Evolutionary conservation across 106 monocot species (phyloP).

Genomic region (Dendrobium officinale): DNA sequence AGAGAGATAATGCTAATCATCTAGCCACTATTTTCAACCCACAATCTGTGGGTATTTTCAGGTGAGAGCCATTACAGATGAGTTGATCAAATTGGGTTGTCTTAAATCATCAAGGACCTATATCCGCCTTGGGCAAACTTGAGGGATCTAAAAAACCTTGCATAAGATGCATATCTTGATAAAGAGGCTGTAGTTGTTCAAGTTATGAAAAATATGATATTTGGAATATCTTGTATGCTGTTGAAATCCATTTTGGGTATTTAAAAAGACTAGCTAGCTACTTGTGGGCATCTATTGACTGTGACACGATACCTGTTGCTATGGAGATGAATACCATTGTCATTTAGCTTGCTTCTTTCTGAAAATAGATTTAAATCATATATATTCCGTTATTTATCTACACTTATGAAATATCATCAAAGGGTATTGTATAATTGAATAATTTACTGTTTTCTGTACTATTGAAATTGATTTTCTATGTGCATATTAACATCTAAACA

Average conservation of each 20-base stretch:
- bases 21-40: too few relatives aligned
- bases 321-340: not conserved
- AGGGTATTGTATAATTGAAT: not conserved
- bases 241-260: not conserved
- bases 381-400: not conserved
- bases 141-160: not conserved
- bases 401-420: not conserved
- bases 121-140: not conserved
- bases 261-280: not conserved
- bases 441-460: not conserved
- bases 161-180: not conserved
- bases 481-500: not conserved
- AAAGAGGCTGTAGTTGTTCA: not conserved
- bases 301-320: not conserved
- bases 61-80: too few relatives aligned
- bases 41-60: too few relatives aligned
- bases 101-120: not conserved
- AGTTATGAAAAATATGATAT: not conserved
- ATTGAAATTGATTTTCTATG: not conserved
- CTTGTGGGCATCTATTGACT: not conserved
- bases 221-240: not conserved
- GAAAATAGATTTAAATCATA: not conserved
- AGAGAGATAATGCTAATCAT: too few relatives aligned
- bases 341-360: not conserved
- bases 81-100: too few relatives aligned